Evolutionary conservation across 2,329 filamentous ascomycete species (phyloP).

Genomic region (Trichoderma simmonsii): DNA sequence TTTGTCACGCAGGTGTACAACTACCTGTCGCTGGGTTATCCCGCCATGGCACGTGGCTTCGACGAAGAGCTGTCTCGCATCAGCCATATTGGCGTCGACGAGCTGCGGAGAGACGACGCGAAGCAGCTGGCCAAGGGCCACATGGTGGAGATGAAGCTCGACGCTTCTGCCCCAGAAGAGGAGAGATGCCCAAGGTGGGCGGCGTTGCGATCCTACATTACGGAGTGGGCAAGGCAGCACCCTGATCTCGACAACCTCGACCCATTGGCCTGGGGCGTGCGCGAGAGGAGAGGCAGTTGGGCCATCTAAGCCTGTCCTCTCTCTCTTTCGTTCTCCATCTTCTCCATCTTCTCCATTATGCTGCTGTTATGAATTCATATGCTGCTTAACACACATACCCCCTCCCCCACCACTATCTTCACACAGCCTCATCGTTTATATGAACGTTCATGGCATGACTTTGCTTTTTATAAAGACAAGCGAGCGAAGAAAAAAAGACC

Average conservation of each 20-base stretch:
- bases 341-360: not conserved
- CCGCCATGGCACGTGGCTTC: conserved; percentile 75
- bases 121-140: conserved; percentile 64
- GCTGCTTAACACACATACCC: not conserved
- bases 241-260: conserved; percentile 64
- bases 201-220: conserved; percentile 78
- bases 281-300: conserved; percentile 68
- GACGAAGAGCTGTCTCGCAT: conserved; percentile 85
- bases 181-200: conserved; percentile 71
- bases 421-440: not conserved
- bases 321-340: not conserved
- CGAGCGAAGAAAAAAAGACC: not conserved
- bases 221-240: conserved; percentile 87
- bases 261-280: conserved; percentile 64
- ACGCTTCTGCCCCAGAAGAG: conserved; percentile 41
- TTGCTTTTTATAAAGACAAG: not conserved
- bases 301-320: conserved; percentile 48
- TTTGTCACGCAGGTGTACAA: conserved; percentile 98
- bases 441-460: not conserved
- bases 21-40: conserved; percentile 90
- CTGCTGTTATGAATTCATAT: not conserved
- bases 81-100: conserved; percentile 62
- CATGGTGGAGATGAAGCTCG: conserved; percentile 56
- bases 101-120: conserved; percentile 70
- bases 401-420: not conserved